Conservation (phyloP, 495 filamentous ascomycete genomes). For the Haplographium delicatum region DNA sequence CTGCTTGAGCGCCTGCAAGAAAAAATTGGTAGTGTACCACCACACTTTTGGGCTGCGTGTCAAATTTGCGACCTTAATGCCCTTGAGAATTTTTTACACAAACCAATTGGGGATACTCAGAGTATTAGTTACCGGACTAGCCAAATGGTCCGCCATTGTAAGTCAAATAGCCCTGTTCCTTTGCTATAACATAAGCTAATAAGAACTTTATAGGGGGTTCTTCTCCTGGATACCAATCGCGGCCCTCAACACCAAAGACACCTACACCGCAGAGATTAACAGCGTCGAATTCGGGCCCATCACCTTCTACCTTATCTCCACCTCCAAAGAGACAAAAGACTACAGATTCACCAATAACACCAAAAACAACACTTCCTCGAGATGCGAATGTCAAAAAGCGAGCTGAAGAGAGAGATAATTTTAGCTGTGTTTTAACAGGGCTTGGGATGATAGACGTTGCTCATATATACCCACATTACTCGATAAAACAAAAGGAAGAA, state of each 20-base stretch:
- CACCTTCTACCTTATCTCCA: constrained; percentile 7
- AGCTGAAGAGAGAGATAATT: constrained; percentile 16
- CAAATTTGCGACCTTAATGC: constrained; percentile 11
- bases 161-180: constrained; percentile 6
- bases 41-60: constrained; percentile 19
- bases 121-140: not conserved
- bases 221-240: not conserved
- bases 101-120: not conserved
- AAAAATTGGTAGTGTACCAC: constrained; percentile 5
- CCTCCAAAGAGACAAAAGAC: constrained; percentile 11
- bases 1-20: constrained; percentile 16
- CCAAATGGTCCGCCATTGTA: constrained; percentile 8
- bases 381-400: not conserved
- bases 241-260: constrained; percentile 7
- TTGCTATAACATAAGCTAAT: constrained; percentile 7
- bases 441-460: constrained; percentile 5
- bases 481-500: constrained; percentile 6
- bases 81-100: not conserved
- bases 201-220: not conserved
- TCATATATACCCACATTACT: constrained; percentile 18
- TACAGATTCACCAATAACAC: constrained; percentile 2
- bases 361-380: constrained; percentile 1
- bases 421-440: constrained; percentile 17
- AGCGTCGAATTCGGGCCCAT: constrained; percentile 5
- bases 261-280: constrained; percentile 2